Base-by-base conservation (phyloP, 1,284 basidiomycete species). In the Ganoderma lucidum region DNA sequence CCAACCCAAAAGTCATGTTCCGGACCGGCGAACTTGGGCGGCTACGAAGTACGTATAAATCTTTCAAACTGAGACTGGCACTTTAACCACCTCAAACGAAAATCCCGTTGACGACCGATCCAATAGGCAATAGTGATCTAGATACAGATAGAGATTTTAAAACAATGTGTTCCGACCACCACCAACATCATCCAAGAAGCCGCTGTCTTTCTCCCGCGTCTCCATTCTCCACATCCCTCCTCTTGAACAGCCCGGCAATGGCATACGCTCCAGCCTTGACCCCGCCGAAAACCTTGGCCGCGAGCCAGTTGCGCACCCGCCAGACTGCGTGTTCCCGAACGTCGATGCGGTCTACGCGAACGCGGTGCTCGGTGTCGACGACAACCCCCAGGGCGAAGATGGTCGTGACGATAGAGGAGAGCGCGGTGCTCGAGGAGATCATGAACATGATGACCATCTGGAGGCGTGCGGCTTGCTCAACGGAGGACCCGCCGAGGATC, bases 401-500 rank as follows among this genome's bases (percentile, higher is more conserved):
- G 1, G 91, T 90, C 2, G 88, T 87, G 62, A 87, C 81, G 69
- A 94, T 90, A 6, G 89, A 85, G 6, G 90, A 87, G 32, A 96
- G 86, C 1, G 90, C 88, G 0, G 91, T 92, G 66, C 88, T 87
- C 0, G 94, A 90, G 2, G 91, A 90, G 65, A 96, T 94, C 91
- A 96, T 94, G 80, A 96, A 96, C 90, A 95, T 94, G 81, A 96
- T 94, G 69, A 96, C 90, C 91, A 95, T 95, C 77, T 96, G 95
- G 12, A 96, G 81, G 63, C 90, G 88, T 0, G 93, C 93, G 0
- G 95, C 95, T 80, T 95, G 93, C 61, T 93, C 86, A 62, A 96
- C 93, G 39, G 90, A 90, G 42, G 93, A 88, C 0, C 94, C 95
- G 30, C 93, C 95, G 19, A 96, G 88, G 71, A 96, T 93, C 0